phyloP scores from a whole-genome alignment of 192 early-diverging fungal species.

The Backusella macrospora region DNA sequence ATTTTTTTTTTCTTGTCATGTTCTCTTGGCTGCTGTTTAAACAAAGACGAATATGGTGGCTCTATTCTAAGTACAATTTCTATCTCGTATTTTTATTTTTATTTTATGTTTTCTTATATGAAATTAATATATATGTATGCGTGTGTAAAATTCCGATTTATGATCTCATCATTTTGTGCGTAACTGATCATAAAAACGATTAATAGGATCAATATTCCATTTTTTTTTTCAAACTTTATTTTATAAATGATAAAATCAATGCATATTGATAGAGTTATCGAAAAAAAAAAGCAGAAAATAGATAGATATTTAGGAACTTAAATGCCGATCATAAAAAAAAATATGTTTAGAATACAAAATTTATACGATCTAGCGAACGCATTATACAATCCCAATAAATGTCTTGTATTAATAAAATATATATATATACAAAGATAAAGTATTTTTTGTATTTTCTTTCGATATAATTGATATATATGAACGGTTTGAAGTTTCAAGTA shows the following conservation, averaged over 20 bases:
- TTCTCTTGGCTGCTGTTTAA: background rate
- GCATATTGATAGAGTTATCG: background rate
- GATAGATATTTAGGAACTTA: background rate
- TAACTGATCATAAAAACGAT: background rate
- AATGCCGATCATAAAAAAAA: background rate
- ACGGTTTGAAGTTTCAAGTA: too few species aligned
- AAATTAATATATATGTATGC: too few species aligned
- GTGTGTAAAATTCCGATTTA: too few species aligned
- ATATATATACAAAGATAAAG: too few species aligned
- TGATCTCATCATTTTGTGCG: background rate
- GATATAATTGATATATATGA: too few species aligned
- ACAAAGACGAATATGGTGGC: background rate
- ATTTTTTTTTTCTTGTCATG: too few species aligned
- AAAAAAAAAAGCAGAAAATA: constrained; percentile 1
- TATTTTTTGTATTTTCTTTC: too few species aligned
- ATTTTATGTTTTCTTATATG: background rate
- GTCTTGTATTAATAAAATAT: too few species aligned
- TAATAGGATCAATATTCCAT: background rate
- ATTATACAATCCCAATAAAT: too few species aligned
- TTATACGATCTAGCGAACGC: background rate
- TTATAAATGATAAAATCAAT: background rate
- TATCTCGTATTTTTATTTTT: background rate
- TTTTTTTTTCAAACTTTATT: background rate
- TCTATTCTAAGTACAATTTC: background rate
- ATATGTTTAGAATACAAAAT: background rate